Conservation (phyloP, 2,329 filamentous ascomycete genomes). For the Xylariaceae sp. region DNA sequence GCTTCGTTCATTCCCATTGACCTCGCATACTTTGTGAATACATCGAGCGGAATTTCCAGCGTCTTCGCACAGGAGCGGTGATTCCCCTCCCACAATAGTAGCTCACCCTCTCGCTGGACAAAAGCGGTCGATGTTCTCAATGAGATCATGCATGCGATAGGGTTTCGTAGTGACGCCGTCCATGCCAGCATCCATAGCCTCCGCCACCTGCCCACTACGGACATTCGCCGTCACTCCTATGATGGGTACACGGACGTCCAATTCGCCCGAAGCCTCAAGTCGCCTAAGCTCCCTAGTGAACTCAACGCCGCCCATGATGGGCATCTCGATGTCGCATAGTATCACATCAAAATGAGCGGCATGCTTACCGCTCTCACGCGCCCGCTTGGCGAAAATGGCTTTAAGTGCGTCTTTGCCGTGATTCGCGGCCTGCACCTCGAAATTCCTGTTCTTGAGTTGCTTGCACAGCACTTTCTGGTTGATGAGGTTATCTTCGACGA, state of each 20-base stretch:
- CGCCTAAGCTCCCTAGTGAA: conserved; percentile 22
- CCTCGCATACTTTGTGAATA: too few species aligned
- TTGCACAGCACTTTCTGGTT: conserved; percentile 55
- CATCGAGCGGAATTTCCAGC: too few species aligned
- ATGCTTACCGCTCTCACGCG: background rate
- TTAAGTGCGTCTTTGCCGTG: conserved; percentile 21
- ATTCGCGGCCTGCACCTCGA: conserved; percentile 46
- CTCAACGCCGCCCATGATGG: conserved; percentile 26
- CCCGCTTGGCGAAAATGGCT: conserved; percentile 4
- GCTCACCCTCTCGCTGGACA: conserved; percentile 2
- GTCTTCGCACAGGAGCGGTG: too few species aligned
- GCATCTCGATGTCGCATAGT: conserved; percentile 29
- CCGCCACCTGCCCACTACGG: conserved; percentile 23
- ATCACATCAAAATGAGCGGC: conserved; percentile 20
- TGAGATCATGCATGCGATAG: conserved; percentile 25
- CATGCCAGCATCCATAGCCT: conserved; percentile 26
- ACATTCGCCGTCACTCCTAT: conserved; percentile 28
- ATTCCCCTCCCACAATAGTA: too few species aligned
- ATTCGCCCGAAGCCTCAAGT: conserved; percentile 16
- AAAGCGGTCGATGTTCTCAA: conserved; percentile 23
- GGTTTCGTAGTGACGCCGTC: conserved; percentile 29
- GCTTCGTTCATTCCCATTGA: too few species aligned
- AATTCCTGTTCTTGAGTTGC: conserved; percentile 47
- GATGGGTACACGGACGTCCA: conserved; percentile 23
- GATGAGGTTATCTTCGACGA: conserved; percentile 60